Evolutionary conservation across 2,329 filamentous ascomycete genomes (phyloP), one percentile per base, ranked within the genome.

Genomic region (Shiraia bambusicola): DNA sequence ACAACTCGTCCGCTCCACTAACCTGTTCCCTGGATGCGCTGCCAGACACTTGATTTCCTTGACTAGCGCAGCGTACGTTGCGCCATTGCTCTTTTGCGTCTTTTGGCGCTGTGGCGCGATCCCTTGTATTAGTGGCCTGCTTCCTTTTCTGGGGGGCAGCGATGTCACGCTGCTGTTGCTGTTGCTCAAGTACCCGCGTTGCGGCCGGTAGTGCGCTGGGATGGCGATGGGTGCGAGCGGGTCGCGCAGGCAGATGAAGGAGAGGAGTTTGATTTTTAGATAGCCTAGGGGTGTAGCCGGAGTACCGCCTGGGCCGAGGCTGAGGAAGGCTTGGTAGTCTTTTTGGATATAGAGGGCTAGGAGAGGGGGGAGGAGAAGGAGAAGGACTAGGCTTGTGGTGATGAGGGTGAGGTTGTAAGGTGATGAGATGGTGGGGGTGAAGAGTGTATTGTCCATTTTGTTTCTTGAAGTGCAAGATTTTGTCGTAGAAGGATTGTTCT

Each of bases 71-170:
- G 10, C 29, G 35, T 80, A 58, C 75, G 78, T 41, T 70, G 67
- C 2, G 74, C 74, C 53, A 74, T 69, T n/a, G 56, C 81, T 80
- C 28, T 76, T 76, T 61, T 94, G 87, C 63, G 85, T 80, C 13
- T 84, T 75, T 68, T 94, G 88, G 2, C 88, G 79, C 59, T 95
- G 88, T 0, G 88, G 88, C 1, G 88, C 88, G 43, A 94, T 88
- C 34, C 88, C 88, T 28, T 76, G 79, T 8, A 91, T 84, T 2
- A 69, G 63, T 1, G 88, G 89, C 1, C 87, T 79, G 1, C 77
- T 73, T 0, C 84, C 85, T 3, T 68, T 61, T 0, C 88, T 82
- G 42, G 75, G 75, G 1, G 85, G 82, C 0, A 93, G 74, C 1
- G 53, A 37, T n/a, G 34, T n/a, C n/a, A n/a, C n/a, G n/a, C n/a